Evolutionary conservation across 352 stramenopile species (phyloP).

Genomic region (Nothophytophthora sp.): DNA sequence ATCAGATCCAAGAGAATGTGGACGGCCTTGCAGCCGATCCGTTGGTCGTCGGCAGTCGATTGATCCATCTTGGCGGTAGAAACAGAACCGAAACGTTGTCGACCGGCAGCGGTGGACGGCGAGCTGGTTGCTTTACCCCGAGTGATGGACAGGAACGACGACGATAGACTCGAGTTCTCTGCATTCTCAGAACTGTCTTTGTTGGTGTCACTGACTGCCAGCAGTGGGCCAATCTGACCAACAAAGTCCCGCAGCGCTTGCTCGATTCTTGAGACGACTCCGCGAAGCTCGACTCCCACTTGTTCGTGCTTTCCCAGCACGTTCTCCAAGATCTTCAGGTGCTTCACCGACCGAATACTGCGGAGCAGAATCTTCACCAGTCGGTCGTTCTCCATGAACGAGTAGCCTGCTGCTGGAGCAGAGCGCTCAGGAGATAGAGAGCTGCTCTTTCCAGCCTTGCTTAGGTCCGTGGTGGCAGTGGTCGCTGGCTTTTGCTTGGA

Average conservation of each 20-base stretch:
- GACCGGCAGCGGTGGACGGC: too few species aligned
- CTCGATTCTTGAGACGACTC: slow-evolving; percentile 31
- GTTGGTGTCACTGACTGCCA: neutral
- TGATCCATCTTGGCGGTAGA: neutral
- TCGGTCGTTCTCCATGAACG: slow-evolving; percentile 76
- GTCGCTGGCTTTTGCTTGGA: slow-evolving; percentile 13
- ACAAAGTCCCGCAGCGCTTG: slow-evolving; percentile 33
- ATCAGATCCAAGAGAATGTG: slow-evolving; percentile 31
- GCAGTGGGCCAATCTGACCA: slow-evolving; percentile 10
- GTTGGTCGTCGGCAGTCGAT: neutral
- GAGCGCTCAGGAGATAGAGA: slow-evolving; percentile 4
- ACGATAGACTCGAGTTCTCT: neutral
- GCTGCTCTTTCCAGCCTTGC: neutral
- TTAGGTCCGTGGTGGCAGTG: neutral
- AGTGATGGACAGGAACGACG: slow-evolving; percentile 11
- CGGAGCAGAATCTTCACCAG: slow-evolving; percentile 72
- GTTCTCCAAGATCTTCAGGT: slow-evolving; percentile 44
- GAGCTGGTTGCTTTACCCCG: neutral
- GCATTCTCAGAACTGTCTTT: neutral
- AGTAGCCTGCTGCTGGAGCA: slow-evolving; percentile 24
- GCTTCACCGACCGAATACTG: slow-evolving; percentile 62
- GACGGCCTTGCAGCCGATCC: slow-evolving; percentile 3
- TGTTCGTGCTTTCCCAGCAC: slow-evolving; percentile 55
- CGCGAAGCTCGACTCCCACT: slow-evolving; percentile 33
- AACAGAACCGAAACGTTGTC: neutral